Evolutionary conservation across 257 asterid genomes (phyloP).

Genomic region (Solanum bulbocastanum): DNA sequence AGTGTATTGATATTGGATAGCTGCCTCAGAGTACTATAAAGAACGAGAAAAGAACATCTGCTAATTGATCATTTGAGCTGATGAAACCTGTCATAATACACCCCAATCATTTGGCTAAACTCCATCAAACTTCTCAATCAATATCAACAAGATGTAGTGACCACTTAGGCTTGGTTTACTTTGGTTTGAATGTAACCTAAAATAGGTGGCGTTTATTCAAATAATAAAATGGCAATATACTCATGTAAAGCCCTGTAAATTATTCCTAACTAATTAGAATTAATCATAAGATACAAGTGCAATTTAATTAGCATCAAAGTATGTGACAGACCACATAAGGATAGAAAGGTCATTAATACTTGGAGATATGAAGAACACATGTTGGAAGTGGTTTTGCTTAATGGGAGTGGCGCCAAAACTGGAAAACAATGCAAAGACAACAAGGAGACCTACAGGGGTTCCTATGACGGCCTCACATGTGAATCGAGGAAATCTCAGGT

Average conservation of each 20-base stretch:
- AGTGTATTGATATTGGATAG: neutral
- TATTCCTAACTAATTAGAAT: neutral
- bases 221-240: neutral
- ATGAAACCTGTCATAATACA: neutral
- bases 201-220: neutral
- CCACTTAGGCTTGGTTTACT: neutral
- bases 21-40: neutral
- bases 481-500: neutral
- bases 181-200: neutral
- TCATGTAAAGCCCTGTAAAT: neutral
- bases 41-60: neutral
- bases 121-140: neutral
- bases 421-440: neutral
- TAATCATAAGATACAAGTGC: neutral
- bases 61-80: neutral
- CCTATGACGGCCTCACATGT: neutral
- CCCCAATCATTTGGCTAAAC: neutral
- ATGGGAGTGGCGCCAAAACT: neutral
- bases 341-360: neutral
- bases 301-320: neutral
- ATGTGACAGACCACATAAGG: neutral
- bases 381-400: neutral
- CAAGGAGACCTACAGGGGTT: neutral
- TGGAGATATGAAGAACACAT: neutral
- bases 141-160: neutral